phyloP scores from a whole-genome alignment of 257 asterid species.

The Henckelia pumila region DNA sequence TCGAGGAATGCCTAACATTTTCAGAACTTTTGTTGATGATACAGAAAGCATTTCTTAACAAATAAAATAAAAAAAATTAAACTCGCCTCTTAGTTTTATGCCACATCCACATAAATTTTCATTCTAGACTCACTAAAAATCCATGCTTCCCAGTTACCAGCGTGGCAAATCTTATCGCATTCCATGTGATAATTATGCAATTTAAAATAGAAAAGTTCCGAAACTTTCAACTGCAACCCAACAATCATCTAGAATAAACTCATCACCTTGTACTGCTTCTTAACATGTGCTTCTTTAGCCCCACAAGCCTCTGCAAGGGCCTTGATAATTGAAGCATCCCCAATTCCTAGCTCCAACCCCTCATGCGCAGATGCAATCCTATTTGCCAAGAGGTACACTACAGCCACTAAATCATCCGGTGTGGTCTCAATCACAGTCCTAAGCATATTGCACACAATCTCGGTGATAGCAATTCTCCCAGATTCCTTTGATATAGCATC shows the following conservation, averaged over 20 bases:
- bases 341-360: conserved; percentile 93
- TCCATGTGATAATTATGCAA: neutral
- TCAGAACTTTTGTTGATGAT: neutral
- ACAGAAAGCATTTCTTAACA: neutral
- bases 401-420: conserved; percentile 71
- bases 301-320: conserved; percentile 97
- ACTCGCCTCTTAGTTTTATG: neutral
- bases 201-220: neutral
- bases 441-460: conserved; percentile 78
- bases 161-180: neutral
- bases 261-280: conserved; percentile 73
- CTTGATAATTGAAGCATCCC: conserved; percentile 76
- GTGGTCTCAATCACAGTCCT: conserved; percentile 86
- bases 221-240: neutral
- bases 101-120: neutral
- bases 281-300: conserved; percentile 65
- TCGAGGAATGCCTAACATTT: neutral
- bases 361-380: conserved; percentile 85
- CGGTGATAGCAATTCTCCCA: conserved; percentile 76
- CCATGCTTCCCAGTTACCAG: neutral
- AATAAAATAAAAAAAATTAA: too few relatives aligned
- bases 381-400: conserved; percentile 73
- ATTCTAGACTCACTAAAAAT: neutral
- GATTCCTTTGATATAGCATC: conserved; percentile 80
- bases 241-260: conserved; percentile 8